Evolutionary conservation across 2,329 filamentous ascomycete species (phyloP), one percentile per base, ranked within the genome.

Genomic region (Curvularia verruculosa): DNA sequence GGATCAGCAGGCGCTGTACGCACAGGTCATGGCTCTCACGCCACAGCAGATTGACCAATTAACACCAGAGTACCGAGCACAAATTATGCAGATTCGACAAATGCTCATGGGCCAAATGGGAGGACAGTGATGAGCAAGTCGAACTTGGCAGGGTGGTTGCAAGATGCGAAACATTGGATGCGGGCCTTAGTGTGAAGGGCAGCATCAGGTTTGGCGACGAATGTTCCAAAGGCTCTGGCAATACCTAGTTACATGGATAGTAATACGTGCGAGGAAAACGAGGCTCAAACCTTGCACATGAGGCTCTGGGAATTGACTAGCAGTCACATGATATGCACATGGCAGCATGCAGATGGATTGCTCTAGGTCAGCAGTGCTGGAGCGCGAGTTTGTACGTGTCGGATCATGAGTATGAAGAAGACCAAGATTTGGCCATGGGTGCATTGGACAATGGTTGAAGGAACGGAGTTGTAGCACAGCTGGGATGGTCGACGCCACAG

Each of bases 21-120:
- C 89, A 61, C 90, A 92, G 67, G 89, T 97, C 46, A 82, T 97
- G 80, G 85, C 84, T 52, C 87, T 97, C 80, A 86, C 92, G 2
- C 89, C 91, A 69, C 84, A 90, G 56, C 86, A 91, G 54, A 92
- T 98, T 66, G 89, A 94, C 72, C 85, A 87, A 70, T 80, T 97
- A 47, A 87, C 89, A 5, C 89, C 91, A 36, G 84, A 85, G 19
- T 89, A 95, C 70, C 84, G 89, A 52, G 85, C 85, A 59, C 92
- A 97, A 75, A 89, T 98, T 53, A 84, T 96, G 80, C 82, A 88
- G 36, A 80, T 97, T 54, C 84, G 92, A 52, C 87, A 89, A 63
- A 83, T 85, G 53, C 83, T 91, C 66, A 80, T 72, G 68, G 28
- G 28, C 28, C 28, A 29, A 29, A 29, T 29, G 28, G 61, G 53